Conservation (phyloP, 169 alveolate genomes). For the Plasmodium ovale region DNA sequence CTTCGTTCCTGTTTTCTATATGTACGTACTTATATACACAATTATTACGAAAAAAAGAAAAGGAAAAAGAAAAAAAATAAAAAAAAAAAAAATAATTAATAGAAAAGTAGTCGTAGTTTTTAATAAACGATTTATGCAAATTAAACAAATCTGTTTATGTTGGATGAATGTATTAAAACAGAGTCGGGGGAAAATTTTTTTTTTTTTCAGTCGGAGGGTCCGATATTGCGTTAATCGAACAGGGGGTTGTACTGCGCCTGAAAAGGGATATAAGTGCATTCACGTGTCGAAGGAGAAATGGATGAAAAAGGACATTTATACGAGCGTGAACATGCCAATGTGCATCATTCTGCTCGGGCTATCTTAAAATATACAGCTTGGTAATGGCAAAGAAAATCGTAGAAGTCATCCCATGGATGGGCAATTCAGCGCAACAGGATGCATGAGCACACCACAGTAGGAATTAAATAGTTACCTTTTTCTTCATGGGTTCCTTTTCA, state of each 20-base stretch:
- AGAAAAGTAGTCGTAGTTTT: not conserved
- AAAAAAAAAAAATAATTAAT: not conserved
- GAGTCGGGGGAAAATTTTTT: no score
- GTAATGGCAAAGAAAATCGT: no score
- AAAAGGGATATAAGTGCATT: not conserved
- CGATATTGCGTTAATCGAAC: slow-evolving; percentile 21
- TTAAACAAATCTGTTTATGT: slow-evolving; percentile 13
- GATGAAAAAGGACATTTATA: not conserved
- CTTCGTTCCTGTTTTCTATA: not conserved
- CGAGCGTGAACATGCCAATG: no score
- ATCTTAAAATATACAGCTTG: no score
- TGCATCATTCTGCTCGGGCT: no score
- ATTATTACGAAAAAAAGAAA: not conserved
- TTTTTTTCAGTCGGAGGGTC: no score
- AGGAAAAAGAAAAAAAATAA: not conserved
- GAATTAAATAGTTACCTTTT: slow-evolving; percentile 26
- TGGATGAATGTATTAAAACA: no score
- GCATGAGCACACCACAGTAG: not conserved
- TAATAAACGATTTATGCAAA: slow-evolving; percentile 14
- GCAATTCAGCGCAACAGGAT: not conserved
- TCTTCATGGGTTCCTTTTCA: slow-evolving; percentile 70
- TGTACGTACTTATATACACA: not conserved
- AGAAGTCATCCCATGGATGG: no score
- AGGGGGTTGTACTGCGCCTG: slow-evolving; percentile 66
- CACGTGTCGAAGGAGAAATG: not conserved